Evolutionary conservation across 2,329 filamentous ascomycete species (phyloP).

Genomic region (Curvularia sp.): DNA sequence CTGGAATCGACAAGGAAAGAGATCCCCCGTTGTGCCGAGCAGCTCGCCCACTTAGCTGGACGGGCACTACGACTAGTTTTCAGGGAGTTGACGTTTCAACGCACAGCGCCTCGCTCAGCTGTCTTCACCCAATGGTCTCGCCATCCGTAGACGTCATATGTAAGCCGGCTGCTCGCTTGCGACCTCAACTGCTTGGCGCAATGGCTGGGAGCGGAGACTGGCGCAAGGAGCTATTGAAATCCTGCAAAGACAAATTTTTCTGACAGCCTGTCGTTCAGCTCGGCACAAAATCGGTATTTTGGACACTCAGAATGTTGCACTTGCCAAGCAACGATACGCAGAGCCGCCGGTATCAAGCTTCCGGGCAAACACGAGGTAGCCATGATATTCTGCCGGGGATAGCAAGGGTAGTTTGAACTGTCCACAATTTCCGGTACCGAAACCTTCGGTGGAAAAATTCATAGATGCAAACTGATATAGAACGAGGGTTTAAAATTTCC

Average conservation of each 20-base stretch:
- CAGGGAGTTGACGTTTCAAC: not conserved
- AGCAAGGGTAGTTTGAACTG: slow-evolving; percentile 32
- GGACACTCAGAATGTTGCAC: not conserved
- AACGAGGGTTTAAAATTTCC: slow-evolving; percentile 23
- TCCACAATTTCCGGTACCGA: slow-evolving; percentile 19
- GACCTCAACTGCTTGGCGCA: not conserved
- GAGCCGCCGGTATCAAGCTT: slow-evolving; percentile 29
- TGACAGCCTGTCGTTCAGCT: not conserved
- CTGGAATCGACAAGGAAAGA: not conserved
- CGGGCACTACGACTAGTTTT: slow-evolving; percentile 3
- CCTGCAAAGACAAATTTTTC: not conserved
- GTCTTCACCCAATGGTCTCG: slow-evolving; percentile 1
- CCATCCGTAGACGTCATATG: not conserved
- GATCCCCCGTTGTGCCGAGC: not conserved
- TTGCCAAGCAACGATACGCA: slow-evolving; percentile 11
- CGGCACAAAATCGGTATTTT: slow-evolving; percentile 4
- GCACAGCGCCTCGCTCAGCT: not conserved
- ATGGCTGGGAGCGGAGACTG: not conserved
- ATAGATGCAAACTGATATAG: slow-evolving; percentile 21
- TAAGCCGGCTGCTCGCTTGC: not conserved
- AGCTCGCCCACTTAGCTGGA: not conserved
- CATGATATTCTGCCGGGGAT: slow-evolving; percentile 17
- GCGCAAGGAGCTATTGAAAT: slow-evolving; percentile 10
- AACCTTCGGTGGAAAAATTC: slow-evolving; percentile 17
- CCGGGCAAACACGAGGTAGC: slow-evolving; percentile 18